phyloP scores from a whole-genome alignment of 306 rosid species.

The Cicer judaicum region DNA sequence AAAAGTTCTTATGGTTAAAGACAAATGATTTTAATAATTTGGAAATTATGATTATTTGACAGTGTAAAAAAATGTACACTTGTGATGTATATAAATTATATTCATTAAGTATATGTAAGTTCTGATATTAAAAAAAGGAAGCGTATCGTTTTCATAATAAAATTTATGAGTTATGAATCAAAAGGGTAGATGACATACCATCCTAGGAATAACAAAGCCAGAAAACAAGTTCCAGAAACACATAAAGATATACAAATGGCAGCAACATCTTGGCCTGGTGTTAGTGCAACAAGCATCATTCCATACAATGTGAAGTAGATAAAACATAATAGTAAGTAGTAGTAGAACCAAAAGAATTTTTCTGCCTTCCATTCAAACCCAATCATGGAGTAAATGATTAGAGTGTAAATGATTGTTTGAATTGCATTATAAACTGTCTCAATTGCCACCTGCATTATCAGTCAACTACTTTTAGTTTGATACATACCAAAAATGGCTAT shows the following conservation, averaged over 20 bases:
- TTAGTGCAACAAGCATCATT: conserved; percentile 79
- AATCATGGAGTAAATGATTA: conserved; percentile 63
- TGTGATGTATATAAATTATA: too few species aligned
- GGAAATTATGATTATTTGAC: too few species aligned
- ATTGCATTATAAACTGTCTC: conserved; percentile 63
- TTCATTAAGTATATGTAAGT: background rate
- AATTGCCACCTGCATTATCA: conserved; percentile 66
- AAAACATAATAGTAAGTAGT: conserved; percentile 63
- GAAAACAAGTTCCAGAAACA: conserved; percentile 73
- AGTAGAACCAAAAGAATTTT: conserved; percentile 73
- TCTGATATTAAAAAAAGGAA: background rate
- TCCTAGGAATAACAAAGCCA: conserved; percentile 55
- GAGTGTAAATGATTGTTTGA: conserved; percentile 54
- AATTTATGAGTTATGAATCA: background rate
- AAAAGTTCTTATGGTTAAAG: too few species aligned
- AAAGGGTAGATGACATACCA: conserved; percentile 49
- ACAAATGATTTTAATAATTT: too few species aligned
- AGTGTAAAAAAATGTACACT: too few species aligned
- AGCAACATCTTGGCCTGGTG: conserved; percentile 71
- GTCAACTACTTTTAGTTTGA: background rate
- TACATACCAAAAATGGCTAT: too few species aligned
- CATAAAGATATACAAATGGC: conserved; percentile 59
- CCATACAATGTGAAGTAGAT: conserved; percentile 78
- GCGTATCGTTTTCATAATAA: background rate
- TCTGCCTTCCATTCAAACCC: conserved; percentile 59